A percentile compares a stretch with the other conserved stretches of the same genome.
Conservation (phyloP, 371 early-diverging fungal species). For the Ordospora colligata region DNA sequence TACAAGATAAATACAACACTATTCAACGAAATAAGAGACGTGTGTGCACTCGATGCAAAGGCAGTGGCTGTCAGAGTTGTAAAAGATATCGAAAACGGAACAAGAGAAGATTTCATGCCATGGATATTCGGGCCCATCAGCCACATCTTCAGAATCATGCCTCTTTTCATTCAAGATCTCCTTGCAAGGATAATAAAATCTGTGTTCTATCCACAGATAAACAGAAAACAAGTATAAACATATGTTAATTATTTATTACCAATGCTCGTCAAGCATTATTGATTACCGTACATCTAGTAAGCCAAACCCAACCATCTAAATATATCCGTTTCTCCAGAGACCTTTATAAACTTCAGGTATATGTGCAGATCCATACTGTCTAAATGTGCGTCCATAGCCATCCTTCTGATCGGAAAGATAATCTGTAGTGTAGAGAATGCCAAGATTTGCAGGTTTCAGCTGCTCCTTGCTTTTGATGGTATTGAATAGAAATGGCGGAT, state of each 20-base stretch:
- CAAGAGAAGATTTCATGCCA: constrained; percentile 41
- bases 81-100: constrained; percentile 28
- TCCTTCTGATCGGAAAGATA: constrained; percentile 36
- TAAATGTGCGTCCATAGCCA: constrained; percentile 54
- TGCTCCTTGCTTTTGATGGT: not conserved
- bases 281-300: not conserved
- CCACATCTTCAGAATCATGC: not conserved
- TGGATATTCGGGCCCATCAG: constrained; percentile 9
- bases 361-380: constrained; percentile 21
- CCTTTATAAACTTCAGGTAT: not conserved
- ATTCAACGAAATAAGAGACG: constrained; percentile 44
- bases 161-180: not conserved
- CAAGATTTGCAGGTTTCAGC: constrained; percentile 7
- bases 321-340: not conserved
- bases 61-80: constrained; percentile 35
- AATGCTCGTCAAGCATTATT: not conserved
- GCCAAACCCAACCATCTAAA: not conserved
- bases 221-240: not conserved
- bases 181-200: not conserved
- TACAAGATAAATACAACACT: constrained; percentile 53
- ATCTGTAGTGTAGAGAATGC: constrained; percentile 33
- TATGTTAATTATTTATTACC: not conserved
- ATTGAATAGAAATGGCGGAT: constrained; percentile 70
- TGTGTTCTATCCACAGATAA: not conserved
- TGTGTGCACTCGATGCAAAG: constrained; percentile 23